Base-by-base conservation (phyloP, 108 stramenopile species). In the Cyclostephanos tholiformis region DNA sequence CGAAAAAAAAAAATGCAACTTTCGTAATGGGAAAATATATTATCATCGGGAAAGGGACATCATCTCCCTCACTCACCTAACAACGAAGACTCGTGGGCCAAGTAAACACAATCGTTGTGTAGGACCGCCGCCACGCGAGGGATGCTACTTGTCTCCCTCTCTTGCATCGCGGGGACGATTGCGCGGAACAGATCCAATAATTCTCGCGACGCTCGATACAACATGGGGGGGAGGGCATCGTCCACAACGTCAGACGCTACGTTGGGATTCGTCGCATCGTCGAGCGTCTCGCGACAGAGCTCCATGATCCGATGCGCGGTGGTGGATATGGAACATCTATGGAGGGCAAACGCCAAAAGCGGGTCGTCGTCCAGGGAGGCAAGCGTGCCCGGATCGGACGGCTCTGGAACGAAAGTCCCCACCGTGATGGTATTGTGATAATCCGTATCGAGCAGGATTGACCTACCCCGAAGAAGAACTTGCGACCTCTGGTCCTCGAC, bases 121-220 rank as follows among this genome's bases (percentile, higher is more conserved):
- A 92, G 66, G 59, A 95, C 72, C 4, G 91, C 93, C 22, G 93
- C 93, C 51, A 89, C 89, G 4, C 93, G 77, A 2, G 93, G 93
- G 38, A 91, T 82, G n/a, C 67, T 77, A 13, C 67, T 72, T 7
- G 92, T 82, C 66, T 95, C 93, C 50, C 82, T 72, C 0, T 76
- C 82, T 68, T 88, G 72, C 30, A 69, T 65, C 19, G 87, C 75
- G 4, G 91, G 93, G 41, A 95, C 85, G 17, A 92, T 88, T 61
- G 91, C 87, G 19, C 91, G 87, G 69, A 83, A 95, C 58, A 95
- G 77, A 68, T 87, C 87, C 52, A 93, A 67, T 50, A 89, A 51
- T 79, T 93, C 88, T 32, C 92, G 69, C 3, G 92, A 78, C 6
- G 89, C 84, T 9, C 84, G 75, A 64, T 90, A 93, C 58, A 93